These are phyloP conservation scores for Cladosporium phlei DNA, from an alignment of 2,329 filamentous ascomycete genomes.

Conservation along the genomic window DNA sequence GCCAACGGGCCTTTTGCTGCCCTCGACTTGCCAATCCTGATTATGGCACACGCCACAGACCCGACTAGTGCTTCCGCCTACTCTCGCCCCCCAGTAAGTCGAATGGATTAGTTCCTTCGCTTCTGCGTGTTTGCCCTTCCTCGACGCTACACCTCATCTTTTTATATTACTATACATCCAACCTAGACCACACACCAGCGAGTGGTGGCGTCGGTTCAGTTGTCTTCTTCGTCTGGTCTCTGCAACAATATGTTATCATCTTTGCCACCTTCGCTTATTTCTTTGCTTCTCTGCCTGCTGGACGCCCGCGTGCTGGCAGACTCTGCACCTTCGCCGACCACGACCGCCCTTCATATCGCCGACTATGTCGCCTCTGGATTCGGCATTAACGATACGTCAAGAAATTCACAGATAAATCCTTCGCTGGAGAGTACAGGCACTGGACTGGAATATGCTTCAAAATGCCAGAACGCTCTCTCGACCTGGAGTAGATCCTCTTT, in stretches of 20 bases:
- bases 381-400: neutral
- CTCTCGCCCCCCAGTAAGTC: neutral
- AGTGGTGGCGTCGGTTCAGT: constrained; percentile 1
- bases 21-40: too few relatives aligned
- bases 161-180: neutral
- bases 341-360: neutral
- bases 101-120: constrained; percentile 10
- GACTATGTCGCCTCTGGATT: constrained; percentile 11
- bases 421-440: constrained; percentile 3
- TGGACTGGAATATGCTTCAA: constrained; percentile 11
- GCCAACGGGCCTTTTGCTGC: constrained; percentile 8
- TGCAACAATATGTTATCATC: constrained; percentile 8
- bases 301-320: neutral
- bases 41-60: too few relatives aligned
- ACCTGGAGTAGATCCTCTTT: constrained; percentile 10
- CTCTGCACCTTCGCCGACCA: neutral
- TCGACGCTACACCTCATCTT: constrained; percentile 2
- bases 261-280: constrained; percentile 10
- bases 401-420: neutral
- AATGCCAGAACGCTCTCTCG: neutral
- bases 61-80: too few relatives aligned
- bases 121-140: constrained; percentile 2
- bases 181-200: neutral
- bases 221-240: neutral
- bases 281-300: constrained; percentile 4